Evolutionary conservation across 371 early-diverging fungal species (phyloP).

Genomic region (Zopfochytrium polystomum): DNA sequence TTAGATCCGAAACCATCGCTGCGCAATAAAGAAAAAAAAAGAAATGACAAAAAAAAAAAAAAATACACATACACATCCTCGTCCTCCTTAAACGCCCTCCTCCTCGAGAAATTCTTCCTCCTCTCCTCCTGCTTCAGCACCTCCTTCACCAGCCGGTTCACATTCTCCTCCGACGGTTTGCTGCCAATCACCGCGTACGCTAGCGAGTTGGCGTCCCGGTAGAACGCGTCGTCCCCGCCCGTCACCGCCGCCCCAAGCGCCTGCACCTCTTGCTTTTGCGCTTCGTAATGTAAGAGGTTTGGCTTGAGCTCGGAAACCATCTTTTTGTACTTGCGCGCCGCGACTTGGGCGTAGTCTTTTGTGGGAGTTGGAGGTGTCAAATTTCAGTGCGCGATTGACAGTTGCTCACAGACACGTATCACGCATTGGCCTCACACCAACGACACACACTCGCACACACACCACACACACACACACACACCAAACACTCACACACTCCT

Average conservation of each 20-base stretch:
- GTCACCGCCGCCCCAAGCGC: slow-evolving; percentile 34
- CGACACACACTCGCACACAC: no score
- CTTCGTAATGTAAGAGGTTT: slow-evolving; percentile 70
- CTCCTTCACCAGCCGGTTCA: slow-evolving; percentile 70
- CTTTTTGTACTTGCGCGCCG: slow-evolving; percentile 82
- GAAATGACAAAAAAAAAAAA: neutral
- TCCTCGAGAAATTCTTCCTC: slow-evolving; percentile 68
- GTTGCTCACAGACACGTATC: no score
- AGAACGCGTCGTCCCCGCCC: slow-evolving; percentile 39
- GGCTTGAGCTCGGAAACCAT: slow-evolving; percentile 78
- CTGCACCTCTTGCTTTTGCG: slow-evolving; percentile 55
- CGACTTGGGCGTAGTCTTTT: slow-evolving; percentile 78
- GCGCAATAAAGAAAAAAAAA: neutral
- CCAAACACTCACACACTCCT: neutral
- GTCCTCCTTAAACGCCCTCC: slow-evolving; percentile 68
- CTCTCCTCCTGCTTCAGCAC: slow-evolving; percentile 74
- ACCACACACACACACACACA: no score
- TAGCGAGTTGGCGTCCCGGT: slow-evolving; percentile 66
- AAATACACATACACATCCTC: slow-evolving; percentile 68
- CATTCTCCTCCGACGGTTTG: slow-evolving; percentile 62
- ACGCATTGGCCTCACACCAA: no score
- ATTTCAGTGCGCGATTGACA: no score
- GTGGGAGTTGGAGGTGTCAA: no score
- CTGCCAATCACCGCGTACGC: slow-evolving; percentile 61
- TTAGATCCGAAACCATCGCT: neutral